These are phyloP conservation scores for Fusarium armeniacum DNA, from an alignment of 2,329 filamentous ascomycete species.

Conservation along the genomic window DNA sequence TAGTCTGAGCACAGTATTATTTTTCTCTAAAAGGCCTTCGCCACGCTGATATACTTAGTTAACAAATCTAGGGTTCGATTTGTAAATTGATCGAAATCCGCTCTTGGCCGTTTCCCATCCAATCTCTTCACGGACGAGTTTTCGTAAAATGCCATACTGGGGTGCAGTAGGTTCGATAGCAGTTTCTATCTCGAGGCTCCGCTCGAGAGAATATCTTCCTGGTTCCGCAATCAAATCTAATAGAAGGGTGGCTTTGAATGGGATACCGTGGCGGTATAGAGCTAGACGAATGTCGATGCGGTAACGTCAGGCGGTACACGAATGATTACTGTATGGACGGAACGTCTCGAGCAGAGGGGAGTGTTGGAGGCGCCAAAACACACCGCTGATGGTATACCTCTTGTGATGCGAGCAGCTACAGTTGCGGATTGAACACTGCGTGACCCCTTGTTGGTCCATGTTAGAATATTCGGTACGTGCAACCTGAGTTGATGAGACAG, in stretches of 20 bases:
- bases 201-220: conserved; percentile 15
- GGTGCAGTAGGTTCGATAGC: conserved; percentile 4
- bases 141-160: not conserved
- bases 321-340: not conserved
- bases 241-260: not conserved
- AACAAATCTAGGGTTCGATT: conserved; percentile 1
- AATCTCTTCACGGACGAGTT: fast-evolving
- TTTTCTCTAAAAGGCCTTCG: conserved; percentile 13
- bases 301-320: not conserved
- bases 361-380: conserved; percentile 21
- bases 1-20: not conserved
- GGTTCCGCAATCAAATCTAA: not conserved
- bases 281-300: not conserved
- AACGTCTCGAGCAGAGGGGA: not conserved
- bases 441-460: fast-evolving
- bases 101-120: not conserved
- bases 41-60: not conserved
- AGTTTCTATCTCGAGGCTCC: conserved; percentile 7
- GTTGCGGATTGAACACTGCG: fast-evolving
- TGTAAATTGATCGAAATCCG: not conserved
- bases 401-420: conserved; percentile 21
- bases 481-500: not conserved
- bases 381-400: not conserved
- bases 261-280: not conserved
- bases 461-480: not conserved